Base-by-base conservation (phyloP, 345 rosid species). In the Pugionium dolabratum region DNA sequence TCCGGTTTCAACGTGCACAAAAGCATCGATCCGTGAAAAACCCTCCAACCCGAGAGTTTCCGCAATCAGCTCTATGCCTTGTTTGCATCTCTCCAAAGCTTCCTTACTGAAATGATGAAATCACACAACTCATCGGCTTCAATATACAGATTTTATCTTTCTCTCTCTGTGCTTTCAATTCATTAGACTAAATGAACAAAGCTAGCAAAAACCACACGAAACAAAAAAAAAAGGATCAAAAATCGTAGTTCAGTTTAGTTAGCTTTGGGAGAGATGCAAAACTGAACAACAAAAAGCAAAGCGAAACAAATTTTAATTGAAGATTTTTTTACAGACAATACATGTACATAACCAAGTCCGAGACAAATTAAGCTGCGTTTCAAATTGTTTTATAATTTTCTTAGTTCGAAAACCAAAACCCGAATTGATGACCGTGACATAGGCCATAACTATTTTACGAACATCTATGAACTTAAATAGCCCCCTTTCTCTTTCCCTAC, bases 1-100 rank as follows among this genome's bases (percentile, higher is more conserved):
- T 79, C 98, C 97, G 49, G 60, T 84, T 50, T 93, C 97, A 58
- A 85, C 96, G 46, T 93, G 79, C 65, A 86, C 90, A 56, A 93
- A 93, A 73, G 97, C 96, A 71, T 90, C 98, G 6, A 93, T 84
- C 59, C 98, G 80, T 47, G 98, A 85, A 76, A 93, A 90, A 46
- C 98, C 96, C 81, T 93, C 94, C 40, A 90, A 62, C 54, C 81
- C 82, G 44, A 87, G 79, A 32, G 89, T 80, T 72, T 88, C 82
- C 10, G 97, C 94, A 51, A 90, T 84, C 53, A 90, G 79, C 75
- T 90, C 91, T 9, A 88, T 90, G 34, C 74, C 72, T 25, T 84
- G 81, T 73, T 88, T 87, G 70, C 96, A 90, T 79, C 56, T 81
- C 76, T 74, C 83, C 77, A 90, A 45, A 42, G 83, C 91, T 67